Evolutionary conservation across 2,329 filamentous ascomycete species (phyloP).

Genomic region (Fusarium sp.): DNA sequence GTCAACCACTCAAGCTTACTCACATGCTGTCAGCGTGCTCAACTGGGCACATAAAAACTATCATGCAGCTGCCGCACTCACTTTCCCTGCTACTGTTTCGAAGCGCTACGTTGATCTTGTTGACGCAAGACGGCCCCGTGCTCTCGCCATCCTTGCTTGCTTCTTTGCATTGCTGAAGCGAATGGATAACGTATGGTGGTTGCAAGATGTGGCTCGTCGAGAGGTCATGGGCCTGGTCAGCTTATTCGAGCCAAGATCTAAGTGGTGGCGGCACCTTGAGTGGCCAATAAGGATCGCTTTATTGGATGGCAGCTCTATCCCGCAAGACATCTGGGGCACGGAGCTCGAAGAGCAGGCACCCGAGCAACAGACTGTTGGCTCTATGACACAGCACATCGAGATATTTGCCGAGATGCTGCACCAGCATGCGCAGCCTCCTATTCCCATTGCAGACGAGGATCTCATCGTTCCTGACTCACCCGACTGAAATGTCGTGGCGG

Average conservation of each 20-base stretch:
- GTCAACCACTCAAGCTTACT: constrained; percentile 63
- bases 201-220: constrained; percentile 71
- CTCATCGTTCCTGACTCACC: constrained; percentile 48
- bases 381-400: constrained; percentile 55
- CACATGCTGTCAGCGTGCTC: constrained; percentile 72
- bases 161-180: constrained; percentile 74
- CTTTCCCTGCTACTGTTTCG: constrained; percentile 73
- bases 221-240: constrained; percentile 73
- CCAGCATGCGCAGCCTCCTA: constrained; percentile 45
- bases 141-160: constrained; percentile 71
- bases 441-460: constrained; percentile 47
- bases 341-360: constrained; percentile 58
- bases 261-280: constrained; percentile 70
- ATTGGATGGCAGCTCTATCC: constrained; percentile 64
- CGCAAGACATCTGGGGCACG: constrained; percentile 66
- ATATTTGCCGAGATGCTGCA: constrained; percentile 52
- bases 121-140: constrained; percentile 67
- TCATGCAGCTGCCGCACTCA: constrained; percentile 66
- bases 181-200: constrained; percentile 74
- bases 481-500: constrained; percentile 41
- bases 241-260: constrained; percentile 66
- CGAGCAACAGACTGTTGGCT: constrained; percentile 50
- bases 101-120: constrained; percentile 70
- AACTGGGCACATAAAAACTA: constrained; percentile 74
- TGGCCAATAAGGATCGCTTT: constrained; percentile 70